Evolutionary conservation across 2,329 filamentous ascomycete species (phyloP).

Genomic region (Dothistroma pini): DNA sequence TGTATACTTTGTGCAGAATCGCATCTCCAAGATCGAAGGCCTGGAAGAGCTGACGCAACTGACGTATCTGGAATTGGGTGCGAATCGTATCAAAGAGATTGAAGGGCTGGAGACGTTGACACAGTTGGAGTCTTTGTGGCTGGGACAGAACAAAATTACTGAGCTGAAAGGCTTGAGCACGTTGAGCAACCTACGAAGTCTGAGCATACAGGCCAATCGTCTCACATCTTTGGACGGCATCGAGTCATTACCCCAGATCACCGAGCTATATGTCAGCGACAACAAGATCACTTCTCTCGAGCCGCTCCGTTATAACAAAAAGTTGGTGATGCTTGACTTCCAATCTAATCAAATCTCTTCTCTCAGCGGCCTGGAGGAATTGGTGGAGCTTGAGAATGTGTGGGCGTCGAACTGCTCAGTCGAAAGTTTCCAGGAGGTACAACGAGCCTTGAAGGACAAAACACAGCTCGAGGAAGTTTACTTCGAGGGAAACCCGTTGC

Average conservation of each 20-base stretch:
- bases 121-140: constrained; percentile 83
- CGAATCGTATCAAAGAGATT: constrained; percentile 86
- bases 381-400: constrained; percentile 76
- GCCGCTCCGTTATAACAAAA: constrained; percentile 55
- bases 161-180: constrained; percentile 72
- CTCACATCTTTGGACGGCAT: constrained; percentile 76
- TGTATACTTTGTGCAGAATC: constrained; percentile 91
- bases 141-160: constrained; percentile 95
- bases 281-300: constrained; percentile 78
- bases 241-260: constrained; percentile 67
- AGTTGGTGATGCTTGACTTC: constrained; percentile 78
- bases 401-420: constrained; percentile 93
- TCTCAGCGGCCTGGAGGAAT: constrained; percentile 65
- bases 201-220: constrained; percentile 94
- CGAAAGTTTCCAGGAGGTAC: constrained; percentile 74
- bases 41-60: constrained; percentile 71
- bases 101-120: constrained; percentile 74
- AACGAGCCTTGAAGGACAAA: constrained; percentile 74
- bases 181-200: constrained; percentile 74
- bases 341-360: constrained; percentile 80
- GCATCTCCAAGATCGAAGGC: constrained; percentile 82
- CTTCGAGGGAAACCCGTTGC: constrained; percentile 91
- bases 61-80: constrained; percentile 82
- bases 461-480: constrained; percentile 82
- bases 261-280: constrained; percentile 94